Evolutionary conservation across 805 yeast genomes (phyloP), one percentile per base, ranked within the genome.

Genomic region (Kodamaea nitidulidarum): DNA sequence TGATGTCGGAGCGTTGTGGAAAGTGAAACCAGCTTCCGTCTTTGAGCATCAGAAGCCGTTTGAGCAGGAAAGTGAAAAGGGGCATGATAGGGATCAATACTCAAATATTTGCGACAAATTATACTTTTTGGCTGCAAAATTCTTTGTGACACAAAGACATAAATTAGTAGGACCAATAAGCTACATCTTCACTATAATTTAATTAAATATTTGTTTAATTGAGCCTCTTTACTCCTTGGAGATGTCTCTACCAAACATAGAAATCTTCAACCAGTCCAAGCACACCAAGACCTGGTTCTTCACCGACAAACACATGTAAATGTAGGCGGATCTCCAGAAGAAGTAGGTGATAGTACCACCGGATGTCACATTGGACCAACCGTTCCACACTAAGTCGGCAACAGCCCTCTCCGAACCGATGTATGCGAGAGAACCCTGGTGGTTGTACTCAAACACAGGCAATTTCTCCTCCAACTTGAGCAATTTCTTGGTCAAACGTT

Each of bases 291-390:
- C 69, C 74, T 86, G 91, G 73, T 87, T 90, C 71, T 88, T 82
- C 53, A 86, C 78, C 45, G 95, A 81, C 61, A 91, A 77, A 64
- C 91, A 81, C 97, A 91, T 90, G 60, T 86, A 79, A 49, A 91
- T 79, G 65, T 91, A 91, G 21, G 96, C 96, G 21, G 87, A 77
- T 69, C 95, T 83, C 98, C 98, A 90, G 76, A 90, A 85, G 61
- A 87, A 71, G 73, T 84, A 88, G 27, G 97, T 87, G 61, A 86
- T 68, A 37, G 83, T 73, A 56, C 97, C 97, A 46, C 95, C 91
- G 35, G 87, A 70, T 24, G 88, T 78, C 54, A 85, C 76, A 56
- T 83, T 82, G 42, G 84, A 79, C 78, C 88, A 84, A 55, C 80
- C 83, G 50, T 83, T 84, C 75, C 84, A 73, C 18, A 81, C 76